Conservation (phyloP, 108 stramenopile genomes). For the Chaetoceros muelleri region DNA sequence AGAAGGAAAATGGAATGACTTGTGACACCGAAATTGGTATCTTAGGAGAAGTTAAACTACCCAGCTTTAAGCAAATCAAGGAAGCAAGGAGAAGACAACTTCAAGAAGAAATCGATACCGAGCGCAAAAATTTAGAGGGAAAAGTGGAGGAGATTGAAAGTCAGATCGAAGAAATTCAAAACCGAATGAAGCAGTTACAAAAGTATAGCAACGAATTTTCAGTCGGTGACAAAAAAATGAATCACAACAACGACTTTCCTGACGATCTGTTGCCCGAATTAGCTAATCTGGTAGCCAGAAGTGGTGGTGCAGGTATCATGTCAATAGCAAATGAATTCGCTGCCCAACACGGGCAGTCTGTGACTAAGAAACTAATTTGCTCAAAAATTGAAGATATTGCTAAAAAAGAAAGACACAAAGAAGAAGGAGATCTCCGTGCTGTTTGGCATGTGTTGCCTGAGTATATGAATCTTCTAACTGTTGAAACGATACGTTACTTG, state of each 20-base stretch:
- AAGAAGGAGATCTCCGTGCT: constrained; percentile 22
- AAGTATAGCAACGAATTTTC: constrained; percentile 4
- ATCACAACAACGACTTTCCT: constrained; percentile 10
- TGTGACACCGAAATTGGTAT: constrained; percentile 8
- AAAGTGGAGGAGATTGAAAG: constrained; percentile 62
- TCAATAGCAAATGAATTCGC: constrained; percentile 18
- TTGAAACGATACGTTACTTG: constrained; percentile 9
- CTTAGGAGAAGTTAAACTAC: constrained; percentile 32
- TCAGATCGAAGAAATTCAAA: constrained; percentile 59
- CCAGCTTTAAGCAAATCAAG: constrained; percentile 44
- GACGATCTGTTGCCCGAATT: constrained; percentile 18
- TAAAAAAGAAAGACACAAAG: constrained; percentile 22
- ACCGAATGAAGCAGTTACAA: constrained; percentile 40
- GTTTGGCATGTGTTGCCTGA: constrained; percentile 20
- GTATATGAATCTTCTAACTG: constrained; percentile 13
- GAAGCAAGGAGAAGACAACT: constrained; percentile 24
- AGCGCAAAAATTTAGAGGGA: constrained; percentile 37
- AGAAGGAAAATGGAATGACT: constrained; percentile 25
- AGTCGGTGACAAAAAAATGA: not conserved
- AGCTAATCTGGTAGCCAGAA: constrained; percentile 20
- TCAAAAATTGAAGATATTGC: constrained; percentile 25
- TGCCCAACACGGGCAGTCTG: constrained; percentile 4
- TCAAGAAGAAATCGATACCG: constrained; percentile 29
- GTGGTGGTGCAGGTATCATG: constrained; percentile 13
- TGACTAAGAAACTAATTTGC: constrained; percentile 14